Base-by-base conservation (phyloP, 352 stramenopile species). In the Halophytophthora polymorphica region DNA sequence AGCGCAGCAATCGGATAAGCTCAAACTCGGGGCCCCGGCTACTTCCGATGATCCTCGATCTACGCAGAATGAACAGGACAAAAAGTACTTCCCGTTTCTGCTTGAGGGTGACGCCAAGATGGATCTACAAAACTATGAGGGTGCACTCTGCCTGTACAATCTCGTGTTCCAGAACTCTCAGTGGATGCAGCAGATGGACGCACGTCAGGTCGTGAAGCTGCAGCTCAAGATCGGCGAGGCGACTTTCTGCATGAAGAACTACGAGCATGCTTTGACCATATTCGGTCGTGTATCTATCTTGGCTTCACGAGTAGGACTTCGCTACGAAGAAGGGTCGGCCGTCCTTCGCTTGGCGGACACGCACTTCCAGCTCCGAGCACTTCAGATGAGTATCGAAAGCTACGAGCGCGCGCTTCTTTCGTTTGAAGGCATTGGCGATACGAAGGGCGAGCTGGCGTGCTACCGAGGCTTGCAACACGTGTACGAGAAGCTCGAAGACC, bases 91-190 rank as follows among this genome's bases (percentile, higher is more conserved):
- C n/a, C 38, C 61, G 0, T 66, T 71, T 43, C 41, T 86, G 39
- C 31, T 86, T 6, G 69, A 93, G 64, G 79, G 71, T 0, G 73
- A 88, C 19, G 54, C 76, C 13, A 83, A 77, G 36, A 73, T 86
- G 67, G 61, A 78, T 43, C 34, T 90, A 23, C 55, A 67, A 36
- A 68, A 88, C 11, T 81, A 69, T 17, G 61, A 69, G 14, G 64
- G 60, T 36, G 79, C 77, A 7, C 49, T 68, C 8, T 52, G 28
- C 0, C 54, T 83, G 12, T 90, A 83, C 52, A 54, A 77, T 1
- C 18, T 64, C 40, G 69, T 83, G 1, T 41, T 72, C 21, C 62
- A 28, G 35, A 73, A 86, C 14, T n/a, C 61, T 2, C 44, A 39
- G 2, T 86, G 76, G 66, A 51, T 65, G 10, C 50, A 76, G 11